These are phyloP conservation scores for Lachnellula arida DNA, from an alignment of 2,329 filamentous ascomycete species.

Conservation along the genomic window DNA sequence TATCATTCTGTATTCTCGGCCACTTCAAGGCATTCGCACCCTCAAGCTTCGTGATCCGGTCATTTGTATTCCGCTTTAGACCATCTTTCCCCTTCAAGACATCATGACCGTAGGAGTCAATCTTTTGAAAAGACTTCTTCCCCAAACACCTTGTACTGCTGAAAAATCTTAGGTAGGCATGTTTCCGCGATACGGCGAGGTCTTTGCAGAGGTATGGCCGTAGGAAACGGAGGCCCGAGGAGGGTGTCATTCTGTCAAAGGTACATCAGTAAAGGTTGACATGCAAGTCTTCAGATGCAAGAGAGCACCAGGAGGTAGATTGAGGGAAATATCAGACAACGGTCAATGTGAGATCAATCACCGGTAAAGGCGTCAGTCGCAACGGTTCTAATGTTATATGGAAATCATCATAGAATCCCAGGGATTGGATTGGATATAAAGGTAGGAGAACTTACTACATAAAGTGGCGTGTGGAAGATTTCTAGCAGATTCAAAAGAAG, in stretches of 20 bases:
- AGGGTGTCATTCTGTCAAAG: conserved; percentile 40
- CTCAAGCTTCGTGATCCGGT: conserved; percentile 50
- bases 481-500: neutral
- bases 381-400: conserved; percentile 52
- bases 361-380: conserved; percentile 48
- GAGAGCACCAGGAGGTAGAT: neutral
- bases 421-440: neutral
- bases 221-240: conserved; percentile 45
- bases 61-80: conserved; percentile 26
- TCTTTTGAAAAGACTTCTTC: neutral
- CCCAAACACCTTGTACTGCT: conserved; percentile 14
- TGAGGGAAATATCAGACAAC: conserved; percentile 39
- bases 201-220: conserved; percentile 49
- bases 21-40: conserved; percentile 48
- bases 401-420: conserved; percentile 44
- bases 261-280: conserved; percentile 10
- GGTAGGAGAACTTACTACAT: conserved; percentile 13
- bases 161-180: conserved; percentile 48
- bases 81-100: neutral
- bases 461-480: neutral
- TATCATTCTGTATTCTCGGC: conserved; percentile 43
- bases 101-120: neutral
- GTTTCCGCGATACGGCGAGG: conserved; percentile 33
- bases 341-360: conserved; percentile 49
- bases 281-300: neutral